Evolutionary conservation across 164 flowering plant species (phyloP), one percentile per base, ranked within the genome.

Genomic region (Tinospora cordifolia): DNA sequence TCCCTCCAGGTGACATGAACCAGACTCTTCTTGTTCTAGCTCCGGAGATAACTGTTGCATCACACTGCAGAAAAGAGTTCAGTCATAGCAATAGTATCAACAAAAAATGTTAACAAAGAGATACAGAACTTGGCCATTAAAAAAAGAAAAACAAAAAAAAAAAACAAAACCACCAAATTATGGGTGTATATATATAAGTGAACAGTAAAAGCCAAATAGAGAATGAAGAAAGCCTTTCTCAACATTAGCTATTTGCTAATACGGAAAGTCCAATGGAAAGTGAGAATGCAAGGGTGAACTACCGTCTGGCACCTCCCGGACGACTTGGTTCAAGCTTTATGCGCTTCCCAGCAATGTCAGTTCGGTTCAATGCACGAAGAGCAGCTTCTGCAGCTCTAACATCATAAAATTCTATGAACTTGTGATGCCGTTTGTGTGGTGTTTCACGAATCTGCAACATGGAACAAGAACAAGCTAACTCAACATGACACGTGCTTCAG

Each of bases 311-410:
- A 73, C 83, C 81, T 40, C 79, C 83, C 10, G 80, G 80, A 26
- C 76, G 81, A 74, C 83, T 79, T 72, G 83, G 80, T 69, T 82
- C 83, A 63, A 82, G 77, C 69, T 78, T 82, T 69, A 87, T 82
- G 57, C 71, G 79, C 72, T 85, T 85, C 68, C 88, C 88, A 39
- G 85, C 93, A 72, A 92, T 81, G 34, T 85, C 89, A 74, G 84
- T 84, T 67, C 79, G 76, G 76, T 88, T 87, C 79, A 92, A 80
- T 63, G 88, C 88, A 77, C 76, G 80, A 67, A 87, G 85, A 69
- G 97, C 97, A 76, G 88, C 84, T 26, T 86, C 90, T 63, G 90
- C 90, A 68, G 87, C 86, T 79, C 90, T 78, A 36, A 87, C 78
- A 78, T 87, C 90, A 78, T 75, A 85, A 65, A 79, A 87, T 69